These are phyloP conservation scores for Furcasterigmium sp. DNA, from an alignment of 2,329 filamentous ascomycete genomes.

Conservation along the genomic window DNA sequence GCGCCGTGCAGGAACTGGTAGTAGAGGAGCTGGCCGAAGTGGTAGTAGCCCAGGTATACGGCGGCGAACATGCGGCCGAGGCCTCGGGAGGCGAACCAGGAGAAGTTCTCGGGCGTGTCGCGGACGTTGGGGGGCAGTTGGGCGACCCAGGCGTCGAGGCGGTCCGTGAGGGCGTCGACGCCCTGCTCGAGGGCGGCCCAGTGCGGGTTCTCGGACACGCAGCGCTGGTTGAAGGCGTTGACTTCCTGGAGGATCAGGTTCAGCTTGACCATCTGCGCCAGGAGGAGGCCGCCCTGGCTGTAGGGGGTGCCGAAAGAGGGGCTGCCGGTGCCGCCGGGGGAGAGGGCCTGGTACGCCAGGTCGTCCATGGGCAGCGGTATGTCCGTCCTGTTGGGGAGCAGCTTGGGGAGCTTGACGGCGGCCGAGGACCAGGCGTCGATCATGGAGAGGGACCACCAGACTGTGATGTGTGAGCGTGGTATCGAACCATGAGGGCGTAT, in stretches of 20 bases:
- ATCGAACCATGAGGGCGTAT: too few relatives aligned
- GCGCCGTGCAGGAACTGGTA: constrained; percentile 35
- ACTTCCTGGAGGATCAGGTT: constrained; percentile 30
- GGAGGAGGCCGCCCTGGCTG: constrained; percentile 15
- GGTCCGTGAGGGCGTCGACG: constrained; percentile 21
- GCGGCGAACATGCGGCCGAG: constrained; percentile 36
- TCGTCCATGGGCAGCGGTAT: constrained; percentile 31
- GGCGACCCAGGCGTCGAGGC: constrained; percentile 27
- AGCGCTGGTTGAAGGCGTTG: constrained; percentile 29
- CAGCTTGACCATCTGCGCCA: constrained; percentile 21
- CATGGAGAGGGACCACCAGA: constrained; percentile 17
- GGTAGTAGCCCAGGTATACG: constrained; percentile 40
- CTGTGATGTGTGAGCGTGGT: constrained; percentile 4
- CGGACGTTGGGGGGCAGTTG: constrained; percentile 26
- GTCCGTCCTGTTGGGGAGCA: constrained; percentile 13
- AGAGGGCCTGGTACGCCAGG: constrained; percentile 20
- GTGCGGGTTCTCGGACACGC: constrained; percentile 18
- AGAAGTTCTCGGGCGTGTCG: constrained; percentile 32
- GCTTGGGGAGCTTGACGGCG: constrained; percentile 16
- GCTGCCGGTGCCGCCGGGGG: not conserved
- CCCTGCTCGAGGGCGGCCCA: constrained; percentile 21
- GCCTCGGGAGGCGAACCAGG: constrained; percentile 25
- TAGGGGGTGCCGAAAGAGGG: constrained; percentile 1
- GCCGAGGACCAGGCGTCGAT: constrained; percentile 16
- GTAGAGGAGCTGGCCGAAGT: constrained; percentile 39